A percentile compares a stretch with the other conserved stretches of the same genome.
phyloP scores from a whole-genome alignment of 1,284 basidiomycete species.

The Boletus sp. region DNA sequence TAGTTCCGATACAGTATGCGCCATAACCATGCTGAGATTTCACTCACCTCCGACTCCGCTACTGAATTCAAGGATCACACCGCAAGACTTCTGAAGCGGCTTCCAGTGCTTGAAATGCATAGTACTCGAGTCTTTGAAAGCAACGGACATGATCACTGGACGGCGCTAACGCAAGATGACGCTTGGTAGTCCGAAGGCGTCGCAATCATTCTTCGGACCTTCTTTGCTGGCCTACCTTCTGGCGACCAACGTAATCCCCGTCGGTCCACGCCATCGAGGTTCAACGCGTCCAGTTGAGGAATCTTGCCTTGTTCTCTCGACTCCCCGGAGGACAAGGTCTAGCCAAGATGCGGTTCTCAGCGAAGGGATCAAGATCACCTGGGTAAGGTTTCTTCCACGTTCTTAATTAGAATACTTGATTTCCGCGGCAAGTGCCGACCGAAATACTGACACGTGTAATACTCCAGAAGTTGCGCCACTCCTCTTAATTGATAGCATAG shows the following conservation, averaged over 20 bases:
- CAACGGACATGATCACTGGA: background rate
- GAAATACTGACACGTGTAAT: background rate
- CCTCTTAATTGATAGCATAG: background rate
- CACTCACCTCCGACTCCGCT: background rate
- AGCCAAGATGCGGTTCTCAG: background rate
- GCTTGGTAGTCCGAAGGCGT: slow-evolving; percentile 18
- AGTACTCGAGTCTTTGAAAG: background rate
- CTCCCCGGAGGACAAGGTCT: background rate
- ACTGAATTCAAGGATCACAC: background rate
- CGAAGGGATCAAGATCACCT: background rate
- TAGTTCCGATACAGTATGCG: background rate
- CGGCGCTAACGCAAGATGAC: background rate
- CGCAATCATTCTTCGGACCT: slow-evolving; percentile 19
- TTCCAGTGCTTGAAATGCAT: background rate
- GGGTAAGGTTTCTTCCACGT: background rate
- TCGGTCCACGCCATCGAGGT: background rate
- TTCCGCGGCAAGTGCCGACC: slow-evolving; percentile 1
- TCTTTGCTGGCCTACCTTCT: slow-evolving; percentile 21
- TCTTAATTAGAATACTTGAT: background rate
- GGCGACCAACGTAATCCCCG: slow-evolving; percentile 21
- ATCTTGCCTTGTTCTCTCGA: background rate
- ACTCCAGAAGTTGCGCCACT: background rate
- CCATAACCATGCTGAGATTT: background rate
- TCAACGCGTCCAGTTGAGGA: background rate
- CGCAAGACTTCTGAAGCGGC: background rate